phyloP scores from a whole-genome alignment of 495 filamentous ascomycete genomes.

The Lepraria neglecta region DNA sequence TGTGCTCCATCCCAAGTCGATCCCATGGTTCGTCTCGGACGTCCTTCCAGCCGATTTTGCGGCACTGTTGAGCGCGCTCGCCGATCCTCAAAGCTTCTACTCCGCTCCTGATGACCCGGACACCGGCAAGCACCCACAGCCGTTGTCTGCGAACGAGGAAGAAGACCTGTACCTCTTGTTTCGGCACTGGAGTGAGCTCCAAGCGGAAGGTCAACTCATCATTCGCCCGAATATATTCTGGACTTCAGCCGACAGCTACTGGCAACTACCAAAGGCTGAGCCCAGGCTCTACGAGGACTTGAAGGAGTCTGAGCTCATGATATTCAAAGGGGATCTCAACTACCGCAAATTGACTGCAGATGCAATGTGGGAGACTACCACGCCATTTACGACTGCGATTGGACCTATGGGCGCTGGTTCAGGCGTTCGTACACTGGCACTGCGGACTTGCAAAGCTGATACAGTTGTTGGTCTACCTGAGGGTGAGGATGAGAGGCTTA shows the following conservation, averaged over 20 bases:
- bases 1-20: slow-evolving; percentile 86
- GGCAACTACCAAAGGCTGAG: slow-evolving; percentile 67
- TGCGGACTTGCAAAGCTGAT: slow-evolving; percentile 94
- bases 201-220: slow-evolving; percentile 73
- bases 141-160: slow-evolving; percentile 60
- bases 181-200: slow-evolving; percentile 67
- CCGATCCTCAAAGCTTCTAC: slow-evolving; percentile 69
- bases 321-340: slow-evolving; percentile 96
- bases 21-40: slow-evolving; percentile 98
- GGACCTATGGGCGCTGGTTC: slow-evolving; percentile 77
- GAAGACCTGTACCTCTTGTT: slow-evolving; percentile 69
- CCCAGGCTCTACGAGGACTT: slow-evolving; percentile 68
- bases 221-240: slow-evolving; percentile 81
- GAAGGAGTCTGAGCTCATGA: slow-evolving; percentile 77
- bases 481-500: slow-evolving; percentile 75
- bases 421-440: slow-evolving; percentile 71
- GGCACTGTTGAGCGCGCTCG: slow-evolving; percentile 69
- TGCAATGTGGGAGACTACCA: slow-evolving; percentile 80
- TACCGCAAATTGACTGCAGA: slow-evolving; percentile 88
- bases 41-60: slow-evolving; percentile 80
- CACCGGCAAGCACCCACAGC: slow-evolving; percentile 46
- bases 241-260: slow-evolving; percentile 79
- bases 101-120: slow-evolving; percentile 55
- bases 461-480: slow-evolving; percentile 50
- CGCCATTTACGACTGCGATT: slow-evolving; percentile 77